Base-by-base conservation (phyloP, 2,329 filamentous ascomycete genomes). In the Clarireedia hainanense region DNA sequence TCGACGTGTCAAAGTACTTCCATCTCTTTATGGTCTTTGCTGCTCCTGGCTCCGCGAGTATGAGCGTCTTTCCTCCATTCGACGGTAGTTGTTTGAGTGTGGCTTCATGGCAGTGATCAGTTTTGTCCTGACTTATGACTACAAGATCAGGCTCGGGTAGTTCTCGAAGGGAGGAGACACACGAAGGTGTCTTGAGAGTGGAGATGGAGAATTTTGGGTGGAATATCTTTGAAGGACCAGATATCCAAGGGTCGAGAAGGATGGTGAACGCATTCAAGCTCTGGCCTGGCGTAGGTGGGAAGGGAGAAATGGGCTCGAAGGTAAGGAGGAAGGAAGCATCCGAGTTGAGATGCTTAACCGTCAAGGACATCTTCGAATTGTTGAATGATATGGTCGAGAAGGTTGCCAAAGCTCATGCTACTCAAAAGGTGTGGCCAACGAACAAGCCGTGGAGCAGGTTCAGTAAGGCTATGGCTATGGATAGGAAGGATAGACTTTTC, bases 201-300 rank as follows among this genome's bases (percentile, higher is more conserved):
- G 82, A 78, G 40, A 76, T 77, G 20, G 83, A 83, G 68, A 88
- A 83, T 64, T 75, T 77, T 27, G 79, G 74, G 64, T 82, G 81
- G 63, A 81, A 75, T 59, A 85, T 78, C 52, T 78, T 80, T 10
- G 82, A 81, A 4, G 79, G 72, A 0, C 83, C 83, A 10, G 75
- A 74, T 34, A 89, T 75, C 83, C 85, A 89, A 3, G 88, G 87
- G 67, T 91, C 86, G 50, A 90, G 70, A 42, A 91, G 76, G 52
- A 91, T 78, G 15, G 79, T 83, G 68, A 86, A 89, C 4, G 79
- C 76, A 50, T 74, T 74, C 12, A 75, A 74, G 30, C 72, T 71
- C 27, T 51, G 67, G 51, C 24, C 57, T 26, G 55, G 63, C 57
- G 50, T 70, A 69, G 20, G 69, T 62, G 45, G 69, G 62, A 55